A percentile compares a stretch with the other conserved stretches of the same genome.
phyloP scores from a whole-genome alignment of 2,329 filamentous ascomycete genomes.

The Colletotrichum musicola region DNA sequence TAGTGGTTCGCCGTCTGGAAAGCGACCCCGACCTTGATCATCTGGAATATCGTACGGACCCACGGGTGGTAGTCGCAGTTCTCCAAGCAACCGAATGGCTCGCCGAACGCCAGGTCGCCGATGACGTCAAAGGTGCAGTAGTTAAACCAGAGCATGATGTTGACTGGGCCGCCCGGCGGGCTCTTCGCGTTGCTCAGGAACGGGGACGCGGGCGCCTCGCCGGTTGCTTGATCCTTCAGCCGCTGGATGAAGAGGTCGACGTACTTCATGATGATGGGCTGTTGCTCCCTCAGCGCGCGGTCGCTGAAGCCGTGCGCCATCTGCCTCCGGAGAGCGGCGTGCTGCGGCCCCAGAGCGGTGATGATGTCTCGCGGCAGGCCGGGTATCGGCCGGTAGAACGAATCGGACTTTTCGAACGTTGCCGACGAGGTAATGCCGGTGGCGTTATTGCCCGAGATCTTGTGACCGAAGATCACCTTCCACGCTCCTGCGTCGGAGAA shows the following conservation, averaged over 20 bases:
- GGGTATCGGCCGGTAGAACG: constrained; percentile 24
- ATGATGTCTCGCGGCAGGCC: constrained; percentile 40
- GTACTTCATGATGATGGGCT: constrained; percentile 50
- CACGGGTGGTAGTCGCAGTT: constrained; percentile 37
- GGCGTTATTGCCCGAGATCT: not conserved
- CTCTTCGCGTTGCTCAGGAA: not conserved
- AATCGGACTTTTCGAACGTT: constrained; percentile 29
- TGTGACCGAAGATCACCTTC: constrained; percentile 56
- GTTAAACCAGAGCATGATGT: constrained; percentile 46
- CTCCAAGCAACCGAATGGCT: constrained; percentile 45
- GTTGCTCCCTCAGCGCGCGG: constrained; percentile 42
- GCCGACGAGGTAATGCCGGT: not conserved
- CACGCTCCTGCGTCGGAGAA: constrained; percentile 53
- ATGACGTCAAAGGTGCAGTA: constrained; percentile 48
- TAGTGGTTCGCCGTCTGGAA: constrained; percentile 32
- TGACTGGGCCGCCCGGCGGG: not conserved
- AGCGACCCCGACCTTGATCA: constrained; percentile 6
- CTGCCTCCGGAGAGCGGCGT: constrained; percentile 32
- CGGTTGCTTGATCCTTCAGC: constrained; percentile 47
- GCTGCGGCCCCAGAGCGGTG: constrained; percentile 14
- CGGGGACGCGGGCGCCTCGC: not conserved
- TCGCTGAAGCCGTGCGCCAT: constrained; percentile 44
- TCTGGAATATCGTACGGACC: constrained; percentile 24
- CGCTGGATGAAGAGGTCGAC: constrained; percentile 53
- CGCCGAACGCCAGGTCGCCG: constrained; percentile 47